Evolutionary conservation across 352 stramenopile species (phyloP), one percentile per base, ranked within the genome.

Genomic region (Phytophthora pisi): DNA sequence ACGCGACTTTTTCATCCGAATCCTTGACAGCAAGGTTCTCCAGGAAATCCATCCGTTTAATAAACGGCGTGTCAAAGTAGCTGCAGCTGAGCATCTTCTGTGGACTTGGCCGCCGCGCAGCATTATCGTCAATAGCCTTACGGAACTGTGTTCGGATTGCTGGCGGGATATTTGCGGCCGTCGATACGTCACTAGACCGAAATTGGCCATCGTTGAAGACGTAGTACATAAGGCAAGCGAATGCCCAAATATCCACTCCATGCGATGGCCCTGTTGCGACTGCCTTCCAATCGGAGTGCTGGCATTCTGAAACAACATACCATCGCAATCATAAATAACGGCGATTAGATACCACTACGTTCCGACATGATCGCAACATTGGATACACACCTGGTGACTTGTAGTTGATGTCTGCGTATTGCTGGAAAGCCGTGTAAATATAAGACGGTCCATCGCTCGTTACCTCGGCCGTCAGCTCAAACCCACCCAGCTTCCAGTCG

Each of bases 401-500:
- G 86, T 85, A 86, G 77, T 86, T 92, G 79, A 88, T 47, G 74
- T 96, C 75, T 62, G 78, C 71, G 75, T 86, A 90, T 88, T 98
- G 76, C 87, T 97, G 81, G 49, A 90, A 92, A 5, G 79, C 62
- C 45, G 86, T 94, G 68, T 88, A 94, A 23, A 89, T 76, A 51
- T 87, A 88, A 5, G 85, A 90, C 64, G 93, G 76, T 24, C 91
- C 92, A 57, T 95, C 85, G 18, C 59, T 79, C 2, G 88, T 96
- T 56, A 97, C 68, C 57, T 96, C 88, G 4, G 89, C 94, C 16
- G 96, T 92, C 16, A 98, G 62, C 58, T 96, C 92, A 58, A 98
- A 98, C 9, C 95, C 96, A 28, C 86, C 95, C 16, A 99, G 81
- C 65, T 98, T 99, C 84, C 97, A 98, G 79, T 99, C 96, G 51